Percentiles rank a stretch among this genome's conserved stretches.
Evolutionary conservation across 1,284 basidiomycete genomes (phyloP).

Genomic region (Tetrapyrgos nigripes): DNA sequence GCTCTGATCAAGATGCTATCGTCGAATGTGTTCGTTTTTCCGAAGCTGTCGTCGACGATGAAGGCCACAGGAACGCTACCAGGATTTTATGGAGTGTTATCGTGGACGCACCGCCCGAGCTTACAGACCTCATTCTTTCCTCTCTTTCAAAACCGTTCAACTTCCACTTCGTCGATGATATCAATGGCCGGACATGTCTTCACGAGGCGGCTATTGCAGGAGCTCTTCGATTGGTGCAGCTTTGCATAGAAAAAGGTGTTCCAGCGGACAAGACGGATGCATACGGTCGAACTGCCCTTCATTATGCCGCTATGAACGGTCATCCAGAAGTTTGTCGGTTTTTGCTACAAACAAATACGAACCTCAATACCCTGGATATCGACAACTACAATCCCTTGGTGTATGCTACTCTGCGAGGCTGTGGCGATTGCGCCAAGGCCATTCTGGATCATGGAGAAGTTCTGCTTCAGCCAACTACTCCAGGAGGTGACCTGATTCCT

Average conservation of each 20-base stretch:
- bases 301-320: conserved; percentile 96
- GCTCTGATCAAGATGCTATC: conserved; percentile 65
- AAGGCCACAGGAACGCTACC: conserved; percentile 71
- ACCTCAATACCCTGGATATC: conserved; percentile 80
- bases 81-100: conserved; percentile 93
- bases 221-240: conserved; percentile 77
- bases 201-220: conserved; percentile 94
- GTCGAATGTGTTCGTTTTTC: conserved; percentile 77
- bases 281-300: conserved; percentile 93
- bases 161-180: conserved; percentile 94
- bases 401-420: conserved; percentile 91
- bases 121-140: conserved; percentile 78
- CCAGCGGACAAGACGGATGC: conserved; percentile 77
- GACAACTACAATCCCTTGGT: conserved; percentile 96
- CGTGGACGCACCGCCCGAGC: conserved; percentile 76
- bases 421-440: conserved; percentile 81
- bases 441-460: conserved; percentile 75
- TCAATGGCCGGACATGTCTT: conserved; percentile 95
- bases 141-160: conserved; percentile 80
- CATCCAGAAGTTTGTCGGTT: conserved; percentile 80
- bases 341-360: conserved; percentile 74
- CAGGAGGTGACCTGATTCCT: conserved; percentile 81
- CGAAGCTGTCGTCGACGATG: conserved; percentile 67
- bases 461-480: conserved; percentile 60
- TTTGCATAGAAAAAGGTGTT: conserved; percentile 83